Conservation (phyloP, 73 alveolate species). For the Effrenium voratum region DNA sequence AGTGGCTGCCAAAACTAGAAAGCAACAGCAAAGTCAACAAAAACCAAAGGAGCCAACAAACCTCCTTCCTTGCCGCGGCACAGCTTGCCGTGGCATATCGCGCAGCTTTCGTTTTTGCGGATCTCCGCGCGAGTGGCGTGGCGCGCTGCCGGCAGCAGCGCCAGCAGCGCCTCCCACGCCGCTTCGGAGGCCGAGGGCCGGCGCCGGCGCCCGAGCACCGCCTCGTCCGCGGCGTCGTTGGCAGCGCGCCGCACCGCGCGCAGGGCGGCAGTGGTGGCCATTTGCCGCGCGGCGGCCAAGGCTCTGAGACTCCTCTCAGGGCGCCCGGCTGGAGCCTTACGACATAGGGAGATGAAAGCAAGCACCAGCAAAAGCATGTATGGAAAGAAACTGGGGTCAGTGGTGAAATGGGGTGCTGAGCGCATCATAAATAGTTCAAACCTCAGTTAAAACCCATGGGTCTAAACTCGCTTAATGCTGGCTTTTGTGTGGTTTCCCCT, state of each 20-base stretch:
- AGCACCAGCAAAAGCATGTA: neutral
- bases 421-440: neutral
- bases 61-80: too few relatives aligned
- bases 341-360: neutral
- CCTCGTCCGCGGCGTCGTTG: conserved; percentile 52
- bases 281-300: conserved; percentile 55
- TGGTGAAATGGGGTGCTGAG: neutral
- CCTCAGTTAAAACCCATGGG: neutral
- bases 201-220: conserved; percentile 4
- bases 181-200: neutral
- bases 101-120: conserved; percentile 33
- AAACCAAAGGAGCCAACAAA: too few relatives aligned
- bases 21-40: too few relatives aligned
- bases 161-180: conserved; percentile 30
- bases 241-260: conserved; percentile 61
- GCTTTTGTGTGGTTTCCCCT: neutral
- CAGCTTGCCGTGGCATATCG: conserved; percentile 68
- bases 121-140: conserved; percentile 40
- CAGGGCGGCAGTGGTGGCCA: conserved; percentile 35
- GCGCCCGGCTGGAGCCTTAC: neutral
- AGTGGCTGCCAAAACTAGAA: too few relatives aligned
- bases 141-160: conserved; percentile 39
- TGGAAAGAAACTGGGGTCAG: neutral
- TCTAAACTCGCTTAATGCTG: neutral
- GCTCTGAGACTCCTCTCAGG: neutral